Evolutionary conservation across 768 basidiomycete genomes (phyloP).

Genomic region (Cyclocybe cylindracea): DNA sequence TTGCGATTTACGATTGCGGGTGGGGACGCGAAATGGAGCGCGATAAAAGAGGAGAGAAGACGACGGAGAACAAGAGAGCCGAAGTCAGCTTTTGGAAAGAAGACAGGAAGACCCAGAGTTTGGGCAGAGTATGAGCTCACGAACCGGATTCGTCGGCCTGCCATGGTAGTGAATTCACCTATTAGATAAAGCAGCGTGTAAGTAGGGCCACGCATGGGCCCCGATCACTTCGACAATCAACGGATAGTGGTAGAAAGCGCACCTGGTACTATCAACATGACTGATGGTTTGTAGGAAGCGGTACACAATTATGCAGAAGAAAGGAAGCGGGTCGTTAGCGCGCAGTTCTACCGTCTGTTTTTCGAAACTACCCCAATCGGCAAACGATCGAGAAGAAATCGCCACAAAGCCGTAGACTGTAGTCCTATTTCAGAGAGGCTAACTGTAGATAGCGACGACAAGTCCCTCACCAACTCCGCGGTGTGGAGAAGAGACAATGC

Average conservation of each 20-base stretch:
- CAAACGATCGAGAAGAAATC: not conserved
- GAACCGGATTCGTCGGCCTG: constrained; percentile 73
- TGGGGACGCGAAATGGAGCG: not conserved
- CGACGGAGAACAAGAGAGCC: constrained; percentile 7
- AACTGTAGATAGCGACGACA: not conserved
- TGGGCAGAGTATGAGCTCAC: constrained; percentile 16
- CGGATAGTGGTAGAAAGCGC: constrained; percentile 15
- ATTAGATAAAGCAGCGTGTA: constrained; percentile 12
- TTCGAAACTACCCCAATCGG: not conserved
- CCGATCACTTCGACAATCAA: not conserved
- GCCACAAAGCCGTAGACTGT: not conserved
- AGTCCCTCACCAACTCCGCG: constrained; percentile 3
- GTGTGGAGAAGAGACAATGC: not conserved
- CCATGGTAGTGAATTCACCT: constrained; percentile 82
- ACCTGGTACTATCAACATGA: constrained; percentile 75
- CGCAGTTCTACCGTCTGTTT: not conserved
- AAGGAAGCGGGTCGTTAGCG: not conserved
- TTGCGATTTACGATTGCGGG: not conserved
- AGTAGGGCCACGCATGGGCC: constrained; percentile 1
- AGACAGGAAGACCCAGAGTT: constrained; percentile 3
- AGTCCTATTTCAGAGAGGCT: too few species aligned
- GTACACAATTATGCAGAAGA: constrained; percentile 1
- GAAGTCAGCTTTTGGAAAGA: constrained; percentile 9
- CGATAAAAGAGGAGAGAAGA: constrained; percentile 3
- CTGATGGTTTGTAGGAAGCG: constrained; percentile 24